Evolutionary conservation across 2,329 filamentous ascomycete species (phyloP).

Genomic region (Botrytis cinerea): DNA sequence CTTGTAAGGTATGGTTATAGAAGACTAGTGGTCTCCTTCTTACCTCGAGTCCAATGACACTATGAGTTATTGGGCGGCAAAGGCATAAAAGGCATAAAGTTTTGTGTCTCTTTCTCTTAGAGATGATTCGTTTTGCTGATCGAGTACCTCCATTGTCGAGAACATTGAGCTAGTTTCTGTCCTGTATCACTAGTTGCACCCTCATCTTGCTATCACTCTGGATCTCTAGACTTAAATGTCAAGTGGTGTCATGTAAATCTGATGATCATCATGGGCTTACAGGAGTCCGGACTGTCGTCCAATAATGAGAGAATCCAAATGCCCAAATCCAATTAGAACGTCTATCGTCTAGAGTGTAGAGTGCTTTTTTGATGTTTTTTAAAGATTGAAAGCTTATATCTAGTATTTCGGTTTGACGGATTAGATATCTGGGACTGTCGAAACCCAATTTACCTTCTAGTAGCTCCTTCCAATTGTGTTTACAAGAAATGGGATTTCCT

Average conservation of each 20-base stretch:
- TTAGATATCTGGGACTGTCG: background rate
- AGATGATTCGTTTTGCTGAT: background rate
- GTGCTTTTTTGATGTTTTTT: background rate
- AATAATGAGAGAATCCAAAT: background rate
- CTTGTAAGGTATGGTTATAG: background rate
- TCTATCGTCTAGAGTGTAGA: background rate
- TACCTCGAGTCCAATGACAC: background rate
- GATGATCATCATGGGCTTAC: background rate
- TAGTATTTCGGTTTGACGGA: background rate
- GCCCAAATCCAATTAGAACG: background rate
- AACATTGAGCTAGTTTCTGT: background rate
- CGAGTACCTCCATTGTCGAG: background rate
- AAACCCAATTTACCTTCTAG: background rate
- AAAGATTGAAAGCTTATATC: background rate
- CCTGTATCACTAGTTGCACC: background rate
- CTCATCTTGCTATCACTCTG: background rate
- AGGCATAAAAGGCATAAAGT: background rate
- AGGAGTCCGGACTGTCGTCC: background rate
- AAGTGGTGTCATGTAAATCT: background rate
- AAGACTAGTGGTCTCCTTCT: background rate
- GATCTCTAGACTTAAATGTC: background rate
- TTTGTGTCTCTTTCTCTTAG: background rate
- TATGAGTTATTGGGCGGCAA: fast-evolving
- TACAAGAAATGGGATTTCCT: background rate
- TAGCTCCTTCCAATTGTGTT: background rate